phyloP scores from a whole-genome alignment of 2,329 filamentous ascomycete genomes.

The Paecilomyces sp. region DNA sequence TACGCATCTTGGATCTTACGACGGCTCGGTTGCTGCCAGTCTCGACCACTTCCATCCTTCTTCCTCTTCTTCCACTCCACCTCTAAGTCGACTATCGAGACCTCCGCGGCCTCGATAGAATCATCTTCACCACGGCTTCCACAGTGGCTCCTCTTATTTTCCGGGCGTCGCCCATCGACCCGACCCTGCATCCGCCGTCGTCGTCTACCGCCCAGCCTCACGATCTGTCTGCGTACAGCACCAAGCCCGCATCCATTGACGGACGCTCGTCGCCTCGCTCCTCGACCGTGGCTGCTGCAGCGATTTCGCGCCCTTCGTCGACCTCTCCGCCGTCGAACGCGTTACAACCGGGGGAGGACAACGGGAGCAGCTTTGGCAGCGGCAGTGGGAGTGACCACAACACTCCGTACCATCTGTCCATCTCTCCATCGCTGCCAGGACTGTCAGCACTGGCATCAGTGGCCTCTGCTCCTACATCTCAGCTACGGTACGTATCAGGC shows the following conservation, averaged over 20 bases:
- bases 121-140: conserved; percentile 45
- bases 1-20: background rate
- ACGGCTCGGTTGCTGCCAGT: background rate
- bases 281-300: conserved; percentile 33
- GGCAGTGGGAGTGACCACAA: conserved; percentile 12
- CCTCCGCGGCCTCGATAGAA: conserved; percentile 23
- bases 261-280: conserved; percentile 42
- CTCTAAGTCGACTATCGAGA: conserved; percentile 22
- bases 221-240: conserved; percentile 30
- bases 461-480: conserved; percentile 45
- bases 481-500: conserved; percentile 40
- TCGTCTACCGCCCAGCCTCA: conserved; percentile 31
- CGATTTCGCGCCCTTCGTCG: conserved; percentile 48
- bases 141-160: conserved; percentile 54
- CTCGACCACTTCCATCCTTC: background rate
- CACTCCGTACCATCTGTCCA: conserved; percentile 23
- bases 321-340: conserved; percentile 41
- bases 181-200: conserved; percentile 39
- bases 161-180: conserved; percentile 52
- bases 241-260: conserved; percentile 36
- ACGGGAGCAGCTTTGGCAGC: conserved; percentile 13
- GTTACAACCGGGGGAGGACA: conserved; percentile 25
- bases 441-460: conserved; percentile 55
- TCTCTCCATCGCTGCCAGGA: conserved; percentile 45
- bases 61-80: conserved; percentile 1